phyloP scores from a whole-genome alignment of 371 early-diverging fungal species.

The Batkoa obscura region DNA sequence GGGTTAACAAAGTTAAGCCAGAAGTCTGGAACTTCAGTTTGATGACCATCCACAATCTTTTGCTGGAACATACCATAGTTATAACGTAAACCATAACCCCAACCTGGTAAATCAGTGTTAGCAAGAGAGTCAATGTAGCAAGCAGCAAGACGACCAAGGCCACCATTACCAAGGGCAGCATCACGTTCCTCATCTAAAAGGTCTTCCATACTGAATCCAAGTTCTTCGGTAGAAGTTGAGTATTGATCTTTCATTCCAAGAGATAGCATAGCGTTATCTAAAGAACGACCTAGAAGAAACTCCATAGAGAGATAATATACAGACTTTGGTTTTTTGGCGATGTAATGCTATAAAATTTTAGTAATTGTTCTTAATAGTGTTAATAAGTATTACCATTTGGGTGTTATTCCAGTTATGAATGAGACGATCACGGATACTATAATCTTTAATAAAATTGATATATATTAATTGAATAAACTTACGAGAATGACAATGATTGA shows the following conservation, averaged over 20 bases:
- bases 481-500: constrained; percentile 63
- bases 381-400: constrained; percentile 25
- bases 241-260: constrained; percentile 53
- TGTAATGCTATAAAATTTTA: background rate
- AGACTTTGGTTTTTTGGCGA: constrained; percentile 49
- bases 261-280: constrained; percentile 79
- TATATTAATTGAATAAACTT: constrained; percentile 8
- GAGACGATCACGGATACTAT: constrained; percentile 64
- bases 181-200: constrained; percentile 71
- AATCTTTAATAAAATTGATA: background rate
- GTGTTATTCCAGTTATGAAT: constrained; percentile 75
- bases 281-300: constrained; percentile 80
- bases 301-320: constrained; percentile 88
- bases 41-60: constrained; percentile 73
- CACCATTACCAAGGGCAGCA: constrained; percentile 88
- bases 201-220: constrained; percentile 79
- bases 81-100: constrained; percentile 76
- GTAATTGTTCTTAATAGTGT: background rate
- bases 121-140: constrained; percentile 85
- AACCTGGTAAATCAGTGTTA: constrained; percentile 67
- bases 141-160: constrained; percentile 75
- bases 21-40: constrained; percentile 78
- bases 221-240: constrained; percentile 29
- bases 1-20: constrained; percentile 76
- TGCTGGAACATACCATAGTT: constrained; percentile 93